phyloP scores from a whole-genome alignment of 139 green algal species.

The Pseudopediastrum boryanum region DNA sequence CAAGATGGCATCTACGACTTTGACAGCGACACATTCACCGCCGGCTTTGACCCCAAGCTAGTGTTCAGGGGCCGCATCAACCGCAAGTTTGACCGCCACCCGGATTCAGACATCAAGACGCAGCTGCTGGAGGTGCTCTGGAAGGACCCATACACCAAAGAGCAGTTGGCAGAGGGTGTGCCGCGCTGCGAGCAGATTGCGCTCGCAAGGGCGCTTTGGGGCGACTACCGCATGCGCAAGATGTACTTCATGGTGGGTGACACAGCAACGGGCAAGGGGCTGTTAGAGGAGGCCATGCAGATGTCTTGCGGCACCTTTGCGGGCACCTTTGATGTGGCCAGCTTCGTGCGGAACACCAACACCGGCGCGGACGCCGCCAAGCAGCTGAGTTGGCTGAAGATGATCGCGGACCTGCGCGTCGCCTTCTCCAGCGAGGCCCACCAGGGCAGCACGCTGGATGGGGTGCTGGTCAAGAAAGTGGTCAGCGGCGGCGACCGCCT shows the following conservation, averaged over 20 bases:
- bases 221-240: slow-evolving; percentile 1
- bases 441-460: background rate
- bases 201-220: slow-evolving; percentile 6
- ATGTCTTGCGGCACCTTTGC: slow-evolving; percentile 12
- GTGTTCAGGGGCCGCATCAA: slow-evolving; percentile 9
- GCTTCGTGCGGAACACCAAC: slow-evolving; percentile 19
- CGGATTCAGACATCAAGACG: background rate
- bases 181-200: slow-evolving; percentile 9
- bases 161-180: slow-evolving; percentile 18
- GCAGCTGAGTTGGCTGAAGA: slow-evolving; percentile 19
- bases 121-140: background rate
- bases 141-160: slow-evolving; percentile 12
- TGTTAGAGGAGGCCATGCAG: background rate
- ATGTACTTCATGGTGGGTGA: slow-evolving; percentile 5
- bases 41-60: slow-evolving; percentile 7
- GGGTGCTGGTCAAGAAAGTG: background rate
- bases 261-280: slow-evolving; percentile 2
- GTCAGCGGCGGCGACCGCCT: slow-evolving; percentile 1
- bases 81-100: slow-evolving; percentile 15
- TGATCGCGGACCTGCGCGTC: slow-evolving; percentile 10
- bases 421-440: slow-evolving; percentile 6
- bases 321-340: slow-evolving; percentile 1
- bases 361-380: slow-evolving; percentile 3
- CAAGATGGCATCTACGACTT: slow-evolving; percentile 18
- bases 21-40: slow-evolving; percentile 17